Evolutionary conservation across 768 basidiomycete genomes (phyloP).

Genomic region (Imleria badia): DNA sequence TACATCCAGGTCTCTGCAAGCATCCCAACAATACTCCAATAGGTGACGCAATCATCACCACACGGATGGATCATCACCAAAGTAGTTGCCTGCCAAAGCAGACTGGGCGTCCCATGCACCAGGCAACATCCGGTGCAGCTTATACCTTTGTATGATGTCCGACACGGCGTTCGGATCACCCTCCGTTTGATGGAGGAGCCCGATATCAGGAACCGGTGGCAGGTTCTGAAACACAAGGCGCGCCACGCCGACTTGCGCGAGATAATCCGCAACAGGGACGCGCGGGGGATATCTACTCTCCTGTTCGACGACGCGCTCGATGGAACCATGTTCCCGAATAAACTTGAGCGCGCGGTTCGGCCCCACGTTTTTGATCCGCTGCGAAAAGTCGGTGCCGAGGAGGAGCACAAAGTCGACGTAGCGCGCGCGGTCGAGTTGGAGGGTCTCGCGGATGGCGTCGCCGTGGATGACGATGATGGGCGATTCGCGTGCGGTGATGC

Average conservation of each 20-base stretch:
- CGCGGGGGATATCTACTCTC: constrained; percentile 54
- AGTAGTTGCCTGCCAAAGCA: constrained; percentile 63
- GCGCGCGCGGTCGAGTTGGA: constrained; percentile 53
- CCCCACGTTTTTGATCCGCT: constrained; percentile 80
- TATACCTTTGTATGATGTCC: constrained; percentile 49
- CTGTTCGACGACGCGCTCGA: constrained; percentile 63
- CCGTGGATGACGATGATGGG: constrained; percentile 70
- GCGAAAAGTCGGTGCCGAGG: constrained; percentile 88
- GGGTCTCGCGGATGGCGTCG: constrained; percentile 52
- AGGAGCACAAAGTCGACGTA: constrained; percentile 87
- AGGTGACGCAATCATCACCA: constrained; percentile 5
- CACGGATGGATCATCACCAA: constrained; percentile 56
- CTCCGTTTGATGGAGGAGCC: constrained; percentile 34
- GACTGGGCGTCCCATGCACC: constrained; percentile 44
- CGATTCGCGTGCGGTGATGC: constrained; percentile 57
- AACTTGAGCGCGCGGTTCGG: constrained; percentile 75
- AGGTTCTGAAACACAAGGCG: constrained; percentile 63
- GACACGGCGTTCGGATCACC: constrained; percentile 44
- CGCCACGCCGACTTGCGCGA: constrained; percentile 62
- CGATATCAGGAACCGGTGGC: constrained; percentile 56
- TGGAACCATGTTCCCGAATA: constrained; percentile 67
- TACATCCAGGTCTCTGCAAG: too few relatives aligned
- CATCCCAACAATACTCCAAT: too few relatives aligned
- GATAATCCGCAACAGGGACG: constrained; percentile 48
- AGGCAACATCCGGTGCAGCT: constrained; percentile 42